These are phyloP conservation scores for Parastagonospora avenae DNA, from an alignment of 2,329 filamentous ascomycete species.

Conservation along the genomic window DNA sequence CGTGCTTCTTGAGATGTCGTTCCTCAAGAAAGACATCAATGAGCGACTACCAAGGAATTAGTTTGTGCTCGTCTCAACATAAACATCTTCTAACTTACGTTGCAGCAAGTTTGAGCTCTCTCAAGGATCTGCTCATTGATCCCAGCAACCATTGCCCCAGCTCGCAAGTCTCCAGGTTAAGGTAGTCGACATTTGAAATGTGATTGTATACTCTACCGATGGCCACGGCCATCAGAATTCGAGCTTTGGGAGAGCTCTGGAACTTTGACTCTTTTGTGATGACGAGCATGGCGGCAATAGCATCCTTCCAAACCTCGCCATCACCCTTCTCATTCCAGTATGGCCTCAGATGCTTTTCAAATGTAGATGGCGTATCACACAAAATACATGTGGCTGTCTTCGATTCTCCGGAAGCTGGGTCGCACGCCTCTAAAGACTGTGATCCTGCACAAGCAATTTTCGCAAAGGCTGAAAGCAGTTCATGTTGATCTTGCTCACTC, in stretches of 20 bases:
- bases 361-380: conserved; percentile 24
- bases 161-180: conserved; percentile 70
- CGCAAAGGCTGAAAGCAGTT: conserved; percentile 34
- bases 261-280: conserved; percentile 39
- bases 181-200: conserved; percentile 61
- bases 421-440: conserved; percentile 18
- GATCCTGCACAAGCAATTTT: conserved; percentile 44
- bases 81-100: conserved; percentile 58
- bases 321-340: conserved; percentile 31
- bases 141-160: conserved; percentile 82
- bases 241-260: conserved; percentile 33
- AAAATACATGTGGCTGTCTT: conserved; percentile 23
- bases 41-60: conserved; percentile 57
- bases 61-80: not conserved
- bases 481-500: conserved; percentile 24
- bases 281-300: conserved; percentile 33
- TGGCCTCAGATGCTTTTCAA: conserved; percentile 2
- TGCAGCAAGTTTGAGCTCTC: conserved; percentile 83
- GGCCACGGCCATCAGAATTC: conserved; percentile 40
- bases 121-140: conserved; percentile 79
- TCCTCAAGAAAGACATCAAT: conserved; percentile 68
- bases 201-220: conserved; percentile 74
- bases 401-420: conserved; percentile 12
- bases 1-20: conserved; percentile 53
- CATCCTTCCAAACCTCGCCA: conserved; percentile 40